These are phyloP conservation scores for Beverwykella pulmonaria DNA, from an alignment of 495 filamentous ascomycete genomes.

Conservation along the genomic window DNA sequence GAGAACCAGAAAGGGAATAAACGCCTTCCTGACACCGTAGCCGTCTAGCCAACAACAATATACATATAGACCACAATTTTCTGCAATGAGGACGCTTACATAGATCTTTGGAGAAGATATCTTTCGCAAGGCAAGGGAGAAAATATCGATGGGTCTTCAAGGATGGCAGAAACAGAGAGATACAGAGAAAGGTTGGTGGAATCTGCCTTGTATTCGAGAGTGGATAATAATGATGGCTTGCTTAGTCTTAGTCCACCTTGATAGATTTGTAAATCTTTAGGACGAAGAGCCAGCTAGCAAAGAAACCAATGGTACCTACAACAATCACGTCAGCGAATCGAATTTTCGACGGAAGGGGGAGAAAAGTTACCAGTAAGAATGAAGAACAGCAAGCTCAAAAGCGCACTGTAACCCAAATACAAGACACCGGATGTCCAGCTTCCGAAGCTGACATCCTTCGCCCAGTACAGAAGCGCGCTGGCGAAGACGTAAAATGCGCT, in stretches of 20 bases:
- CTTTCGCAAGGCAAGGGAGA: neutral
- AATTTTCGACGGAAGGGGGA: neutral
- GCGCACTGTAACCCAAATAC: slow-evolving; percentile 87
- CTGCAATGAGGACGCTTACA: neutral
- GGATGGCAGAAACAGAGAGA: neutral
- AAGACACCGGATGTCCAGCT: slow-evolving; percentile 83
- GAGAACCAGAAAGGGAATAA: neutral
- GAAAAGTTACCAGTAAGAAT: slow-evolving; percentile 80
- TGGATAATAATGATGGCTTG: neutral
- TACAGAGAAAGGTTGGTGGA: neutral
- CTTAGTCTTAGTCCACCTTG: slow-evolving; percentile 71
- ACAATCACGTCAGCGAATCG: slow-evolving; percentile 15
- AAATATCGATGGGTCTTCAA: neutral
- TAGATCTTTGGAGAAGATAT: neutral
- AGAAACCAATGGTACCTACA: slow-evolving; percentile 92
- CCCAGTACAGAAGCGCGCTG: slow-evolving; percentile 85
- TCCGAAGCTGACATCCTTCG: slow-evolving; percentile 79
- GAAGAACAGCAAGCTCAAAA: slow-evolving; percentile 89
- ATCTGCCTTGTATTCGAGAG: neutral
- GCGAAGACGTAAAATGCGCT: slow-evolving; percentile 87
- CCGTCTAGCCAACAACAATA: neutral
- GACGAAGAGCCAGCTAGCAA: slow-evolving; percentile 90
- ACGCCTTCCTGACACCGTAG: neutral
- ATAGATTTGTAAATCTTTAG: slow-evolving; percentile 92
- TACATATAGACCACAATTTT: neutral